Base-by-base conservation (phyloP, 176 grass and related monocot genomes). In the Eragrostis nindensis region DNA sequence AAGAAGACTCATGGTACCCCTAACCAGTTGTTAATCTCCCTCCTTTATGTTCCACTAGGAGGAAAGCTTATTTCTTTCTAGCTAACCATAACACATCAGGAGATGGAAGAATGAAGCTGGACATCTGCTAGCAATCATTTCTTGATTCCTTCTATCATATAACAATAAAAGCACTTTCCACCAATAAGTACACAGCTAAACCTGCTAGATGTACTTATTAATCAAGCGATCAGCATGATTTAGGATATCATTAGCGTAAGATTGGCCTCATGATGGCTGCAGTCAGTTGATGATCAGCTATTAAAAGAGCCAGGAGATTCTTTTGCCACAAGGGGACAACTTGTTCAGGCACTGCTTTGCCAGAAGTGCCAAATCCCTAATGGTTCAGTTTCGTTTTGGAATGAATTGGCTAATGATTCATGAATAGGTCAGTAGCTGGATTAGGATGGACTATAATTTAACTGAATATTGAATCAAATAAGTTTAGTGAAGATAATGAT, bases 61-160 rank as follows among this genome's bases (percentile, higher is more conserved):
- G 38, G 57, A 90, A 86, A 82, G 78, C 78, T 36, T 29, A 73
- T 74, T 86, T 86, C 25, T 32, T 64, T 64, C 81, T 61, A 78
- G 83, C 78, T 86, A 80, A 85, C 83, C 88, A 67, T 86, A 89
- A 86, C 78, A 77, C 78, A 82, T 82, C 88, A 90, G 67, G 61
- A 82, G 83, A 82, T 61, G 22, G 71, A 66, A 82, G 72, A 72
- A 82, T 61, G 59, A 54, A 86, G 83, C 27, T 73, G 79, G 78
- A 82, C 66, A 78, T 67, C 67, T 68, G 67, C 49, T 36, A 90
- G 57, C 66, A 85, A 82, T 82, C 78, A 90, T 90, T 69, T 60
- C 66, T 60, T 77, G 78, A 89, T 89, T 77, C 66, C 72, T 82
- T 59, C 22, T 32, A 44, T 78, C 83, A 25, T 82, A 82, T 52